Conservation (phyloP, 192 early-diverging fungal species). For the Phlyctochytrium arcticum region DNA sequence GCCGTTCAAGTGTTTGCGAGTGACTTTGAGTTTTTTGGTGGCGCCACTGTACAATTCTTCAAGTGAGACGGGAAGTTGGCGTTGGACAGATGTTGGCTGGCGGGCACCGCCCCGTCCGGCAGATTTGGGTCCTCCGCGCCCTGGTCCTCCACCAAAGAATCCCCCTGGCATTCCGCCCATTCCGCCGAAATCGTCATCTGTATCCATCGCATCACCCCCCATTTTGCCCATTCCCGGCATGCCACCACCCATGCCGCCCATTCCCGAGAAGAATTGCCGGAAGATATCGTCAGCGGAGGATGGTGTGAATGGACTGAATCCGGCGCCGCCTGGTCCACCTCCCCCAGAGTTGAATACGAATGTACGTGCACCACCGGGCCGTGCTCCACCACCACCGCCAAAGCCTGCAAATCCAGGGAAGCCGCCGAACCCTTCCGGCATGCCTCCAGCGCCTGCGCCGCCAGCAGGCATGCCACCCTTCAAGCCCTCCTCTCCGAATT, state of each 20-base stretch:
- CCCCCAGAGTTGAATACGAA: conserved; percentile 61
- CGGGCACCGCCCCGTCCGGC: conserved; percentile 15
- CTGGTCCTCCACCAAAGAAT: conserved; percentile 35
- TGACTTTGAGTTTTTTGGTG: conserved; percentile 92
- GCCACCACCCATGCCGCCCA: conserved; percentile 29
- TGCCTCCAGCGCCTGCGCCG: conserved; percentile 54
- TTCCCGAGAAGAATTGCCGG: conserved; percentile 74
- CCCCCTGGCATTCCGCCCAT: conserved; percentile 40
- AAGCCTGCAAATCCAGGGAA: conserved; percentile 45
- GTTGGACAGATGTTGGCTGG: conserved; percentile 47
- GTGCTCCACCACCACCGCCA: conserved; percentile 35
- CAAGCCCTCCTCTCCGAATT: conserved; percentile 53
- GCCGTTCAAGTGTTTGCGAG: conserved; percentile 49
- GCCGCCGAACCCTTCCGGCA: conserved; percentile 49
- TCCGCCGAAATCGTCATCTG: conserved; percentile 39
- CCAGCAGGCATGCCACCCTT: conserved; percentile 43
- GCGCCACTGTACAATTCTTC: conserved; percentile 89
- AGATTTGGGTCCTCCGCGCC: background rate
- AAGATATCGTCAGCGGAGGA: conserved; percentile 90
- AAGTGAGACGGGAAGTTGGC: conserved; percentile 72
- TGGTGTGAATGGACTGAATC: conserved; percentile 70
- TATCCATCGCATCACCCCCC: conserved; percentile 27
- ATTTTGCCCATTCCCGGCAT: conserved; percentile 43
- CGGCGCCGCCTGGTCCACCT: conserved; percentile 46
- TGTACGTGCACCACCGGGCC: conserved; percentile 62